A percentile compares a stretch with the other conserved stretches of the same genome.
Conservation (phyloP, 2,329 filamentous ascomycete species). For the Ophiostoma tasmaniense region DNA sequence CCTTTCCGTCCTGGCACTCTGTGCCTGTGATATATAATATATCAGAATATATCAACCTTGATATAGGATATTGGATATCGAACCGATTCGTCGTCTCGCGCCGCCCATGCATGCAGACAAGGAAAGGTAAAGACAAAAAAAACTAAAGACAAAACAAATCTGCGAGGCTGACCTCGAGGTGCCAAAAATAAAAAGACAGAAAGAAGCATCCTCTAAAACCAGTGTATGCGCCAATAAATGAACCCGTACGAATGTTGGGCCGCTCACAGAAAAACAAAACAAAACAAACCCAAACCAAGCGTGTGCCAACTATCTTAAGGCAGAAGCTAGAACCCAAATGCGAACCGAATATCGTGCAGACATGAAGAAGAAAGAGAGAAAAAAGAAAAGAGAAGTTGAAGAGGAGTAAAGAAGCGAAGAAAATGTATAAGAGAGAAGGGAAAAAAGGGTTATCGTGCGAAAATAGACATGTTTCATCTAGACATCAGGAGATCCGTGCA, state of each 20-base stretch:
- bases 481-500: neutral
- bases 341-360: neutral
- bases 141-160: neutral
- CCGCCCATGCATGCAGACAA: slow-evolving; percentile 11
- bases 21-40: neutral
- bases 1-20: neutral
- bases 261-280: neutral
- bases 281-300: neutral
- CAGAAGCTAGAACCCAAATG: neutral
- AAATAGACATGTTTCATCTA: neutral
- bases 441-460: neutral
- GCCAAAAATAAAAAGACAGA: neutral
- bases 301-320: neutral
- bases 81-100: neutral
- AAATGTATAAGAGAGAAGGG: slow-evolving; percentile 2
- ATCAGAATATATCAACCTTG: neutral
- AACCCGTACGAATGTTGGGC: neutral
- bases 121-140: neutral
- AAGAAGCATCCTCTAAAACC: neutral
- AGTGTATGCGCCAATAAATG: slow-evolving; percentile 3
- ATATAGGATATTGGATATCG: neutral
- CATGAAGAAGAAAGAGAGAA: neutral
- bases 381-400: neutral
- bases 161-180: slow-evolving; percentile 1
- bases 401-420: neutral